phyloP scores from a whole-genome alignment of 352 stramenopile species.

The Peronospora farinosa region DNA sequence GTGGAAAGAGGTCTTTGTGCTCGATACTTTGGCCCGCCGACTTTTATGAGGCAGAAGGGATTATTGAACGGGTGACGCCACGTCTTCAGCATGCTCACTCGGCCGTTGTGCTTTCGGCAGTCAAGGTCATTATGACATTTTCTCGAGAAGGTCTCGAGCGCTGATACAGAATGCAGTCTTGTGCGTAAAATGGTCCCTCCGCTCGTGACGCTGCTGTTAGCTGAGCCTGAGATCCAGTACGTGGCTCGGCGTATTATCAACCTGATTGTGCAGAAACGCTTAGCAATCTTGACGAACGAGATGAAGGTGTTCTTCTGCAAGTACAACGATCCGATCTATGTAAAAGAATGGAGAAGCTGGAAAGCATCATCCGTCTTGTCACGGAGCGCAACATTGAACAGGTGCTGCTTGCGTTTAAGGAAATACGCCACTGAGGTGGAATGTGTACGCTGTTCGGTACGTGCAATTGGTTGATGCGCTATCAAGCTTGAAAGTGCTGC shows the following conservation, averaged over 20 bases:
- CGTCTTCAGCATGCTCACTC: conserved; percentile 97
- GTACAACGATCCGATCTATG: conserved; percentile 98
- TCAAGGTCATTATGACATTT: conserved; percentile 97
- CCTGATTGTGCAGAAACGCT: conserved; percentile 97
- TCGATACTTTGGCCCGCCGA: conserved; percentile 94
- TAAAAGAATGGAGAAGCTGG: conserved; percentile 99
- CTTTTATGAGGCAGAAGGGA: conserved; percentile 94
- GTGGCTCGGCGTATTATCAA: conserved; percentile 99
- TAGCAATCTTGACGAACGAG: conserved; percentile 92
- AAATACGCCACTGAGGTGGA: conserved; percentile 99
- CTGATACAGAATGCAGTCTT: conserved; percentile 88
- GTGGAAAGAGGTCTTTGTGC: conserved; percentile 98
- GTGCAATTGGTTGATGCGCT: conserved; percentile 95
- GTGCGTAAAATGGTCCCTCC: conserved; percentile 95
- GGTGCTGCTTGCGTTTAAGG: conserved; percentile 97
- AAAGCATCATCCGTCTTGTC: conserved; percentile 99
- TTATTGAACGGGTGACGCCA: conserved; percentile 98
- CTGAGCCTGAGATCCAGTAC: conserved; percentile 98
- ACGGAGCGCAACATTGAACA: conserved; percentile 98
- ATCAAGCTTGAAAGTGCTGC: conserved; percentile 97
- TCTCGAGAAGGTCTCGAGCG: conserved; percentile 92
- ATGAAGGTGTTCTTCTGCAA: conserved; percentile 99
- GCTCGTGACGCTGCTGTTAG: conserved; percentile 97
- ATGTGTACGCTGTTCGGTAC: conserved; percentile 97
- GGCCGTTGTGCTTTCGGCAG: conserved; percentile 96